Evolutionary conservation across 805 yeast genomes (phyloP).

Genomic region (Brettanomyces sp.): DNA sequence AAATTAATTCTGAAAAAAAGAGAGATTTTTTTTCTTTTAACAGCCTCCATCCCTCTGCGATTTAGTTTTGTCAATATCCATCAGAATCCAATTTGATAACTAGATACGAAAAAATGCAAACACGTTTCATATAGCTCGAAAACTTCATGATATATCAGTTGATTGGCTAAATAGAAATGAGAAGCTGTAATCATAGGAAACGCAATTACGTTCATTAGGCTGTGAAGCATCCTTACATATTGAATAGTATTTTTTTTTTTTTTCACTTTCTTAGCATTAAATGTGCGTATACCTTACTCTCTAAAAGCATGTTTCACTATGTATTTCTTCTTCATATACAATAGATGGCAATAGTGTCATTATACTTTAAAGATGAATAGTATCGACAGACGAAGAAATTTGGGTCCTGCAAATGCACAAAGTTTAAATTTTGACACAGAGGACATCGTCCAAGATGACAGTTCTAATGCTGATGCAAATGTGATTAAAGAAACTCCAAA

Average conservation of each 20-base stretch:
- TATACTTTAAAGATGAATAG: constrained; percentile 24
- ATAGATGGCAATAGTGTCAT: neutral
- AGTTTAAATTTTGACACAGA: constrained; percentile 33
- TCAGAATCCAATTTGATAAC: too few relatives aligned
- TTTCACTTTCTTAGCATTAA: neutral
- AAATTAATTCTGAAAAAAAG: too few relatives aligned
- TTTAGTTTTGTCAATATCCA: too few relatives aligned
- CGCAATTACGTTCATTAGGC: too few relatives aligned
- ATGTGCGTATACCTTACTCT: neutral
- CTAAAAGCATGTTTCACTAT: neutral
- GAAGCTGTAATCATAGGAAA: too few relatives aligned
- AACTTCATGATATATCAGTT: too few relatives aligned
- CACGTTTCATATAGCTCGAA: too few relatives aligned
- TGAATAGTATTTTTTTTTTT: neutral
- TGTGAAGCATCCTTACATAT: too few relatives aligned
- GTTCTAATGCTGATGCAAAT: constrained; percentile 3
- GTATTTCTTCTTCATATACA: neutral
- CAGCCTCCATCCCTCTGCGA: too few relatives aligned
- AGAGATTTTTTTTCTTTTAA: too few relatives aligned
- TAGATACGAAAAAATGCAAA: too few relatives aligned
- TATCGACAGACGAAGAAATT: constrained; percentile 73
- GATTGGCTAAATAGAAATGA: too few relatives aligned
- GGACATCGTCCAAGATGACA: constrained; percentile 8
- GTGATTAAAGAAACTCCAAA: constrained; percentile 11
- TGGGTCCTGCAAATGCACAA: constrained; percentile 68